Evolutionary conservation across 306 rosid genomes (phyloP), one percentile per base, ranked within the genome.

Genomic region (Vigna radiata): DNA sequence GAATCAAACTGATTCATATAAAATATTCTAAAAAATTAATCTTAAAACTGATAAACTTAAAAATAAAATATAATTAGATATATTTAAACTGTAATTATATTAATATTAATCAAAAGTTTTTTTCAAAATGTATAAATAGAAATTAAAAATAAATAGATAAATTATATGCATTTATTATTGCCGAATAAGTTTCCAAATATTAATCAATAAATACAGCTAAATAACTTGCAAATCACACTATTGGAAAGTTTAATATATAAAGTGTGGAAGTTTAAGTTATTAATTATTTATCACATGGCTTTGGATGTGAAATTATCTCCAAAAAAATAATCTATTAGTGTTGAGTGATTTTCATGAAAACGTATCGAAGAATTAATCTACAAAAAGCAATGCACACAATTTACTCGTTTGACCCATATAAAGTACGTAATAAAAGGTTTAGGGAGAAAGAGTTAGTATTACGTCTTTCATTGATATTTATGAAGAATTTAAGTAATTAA

Each of bases 281-380:
- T 29, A 33, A 33, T 33, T 15, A 61, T 61, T 15, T 61, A 61
- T 61, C 67, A 61, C 67, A 16, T 31, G 44, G 21, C 67, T 61
- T 33, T 8, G 43, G 43, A 7, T 61, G 44, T 61, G 7, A 54
- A 18, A 10, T 55, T 56, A 23, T 11, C 36, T 56, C 1, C 10
- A 21, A 56, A 16, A 19, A 19, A 5, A 2, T 21, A 55, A 55
- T 55, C 10, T 10, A 21, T 4, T 4, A 21, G 23, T 60, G 39
- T 25, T 25, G 5, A 7, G 58, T 17, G 25, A 52, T 3, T 7
- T 5, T 21, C 33, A 56, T 1, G 13, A 33, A 55, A 61, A 61
- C 33, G 13, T 3, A 16, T 23, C 33, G 33, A 16, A 19, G 6
- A 31, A 61, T 61, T 31, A 31, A 60, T 7, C 21, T 61, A 29